Evolutionary conservation across 2,329 filamentous ascomycete species (phyloP).

Genomic region (Aspergillus sp.): DNA sequence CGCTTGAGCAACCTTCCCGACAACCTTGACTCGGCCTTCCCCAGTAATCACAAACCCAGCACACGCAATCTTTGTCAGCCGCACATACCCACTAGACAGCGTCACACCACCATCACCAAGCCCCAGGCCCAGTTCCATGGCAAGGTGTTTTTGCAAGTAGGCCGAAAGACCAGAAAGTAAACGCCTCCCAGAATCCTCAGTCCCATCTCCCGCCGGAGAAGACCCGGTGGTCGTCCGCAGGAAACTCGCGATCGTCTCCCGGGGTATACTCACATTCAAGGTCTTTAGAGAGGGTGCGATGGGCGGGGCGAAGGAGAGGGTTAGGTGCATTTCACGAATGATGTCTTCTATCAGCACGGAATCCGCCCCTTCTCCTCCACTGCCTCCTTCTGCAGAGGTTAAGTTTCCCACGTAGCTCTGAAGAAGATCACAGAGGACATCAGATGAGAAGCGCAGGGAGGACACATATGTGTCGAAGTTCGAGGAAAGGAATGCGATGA

Average conservation of each 20-base stretch:
- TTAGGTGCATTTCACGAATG: conserved; percentile 46
- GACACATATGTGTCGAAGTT: conserved; percentile 57
- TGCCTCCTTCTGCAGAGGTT: not conserved
- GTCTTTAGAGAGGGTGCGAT: conserved; percentile 40
- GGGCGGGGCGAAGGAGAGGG: conserved; percentile 41
- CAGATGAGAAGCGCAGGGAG: conserved; percentile 48
- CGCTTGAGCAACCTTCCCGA: conserved; percentile 26
- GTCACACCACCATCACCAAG: conserved; percentile 12
- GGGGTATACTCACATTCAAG: conserved; percentile 41
- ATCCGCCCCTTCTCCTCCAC: not conserved
- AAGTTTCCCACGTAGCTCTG: conserved; percentile 42
- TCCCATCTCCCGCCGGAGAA: not conserved
- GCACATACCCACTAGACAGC: conserved; percentile 32
- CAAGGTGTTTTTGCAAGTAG: conserved; percentile 45
- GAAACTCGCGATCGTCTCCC: conserved; percentile 31
- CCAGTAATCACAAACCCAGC: conserved; percentile 44
- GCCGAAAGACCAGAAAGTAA: conserved; percentile 36
- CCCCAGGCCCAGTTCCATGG: conserved; percentile 43
- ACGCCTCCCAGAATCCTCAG: conserved; percentile 18
- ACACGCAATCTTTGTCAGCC: conserved; percentile 44
- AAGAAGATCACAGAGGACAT: conserved; percentile 50
- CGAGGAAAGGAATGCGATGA: conserved; percentile 54
- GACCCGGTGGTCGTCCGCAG: conserved; percentile 5
- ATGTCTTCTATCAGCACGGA: conserved; percentile 31
- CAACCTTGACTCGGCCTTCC: conserved; percentile 46